phyloP scores from a whole-genome alignment of 1,139 yeast genomes.

The Scheffersomyces titani region DNA sequence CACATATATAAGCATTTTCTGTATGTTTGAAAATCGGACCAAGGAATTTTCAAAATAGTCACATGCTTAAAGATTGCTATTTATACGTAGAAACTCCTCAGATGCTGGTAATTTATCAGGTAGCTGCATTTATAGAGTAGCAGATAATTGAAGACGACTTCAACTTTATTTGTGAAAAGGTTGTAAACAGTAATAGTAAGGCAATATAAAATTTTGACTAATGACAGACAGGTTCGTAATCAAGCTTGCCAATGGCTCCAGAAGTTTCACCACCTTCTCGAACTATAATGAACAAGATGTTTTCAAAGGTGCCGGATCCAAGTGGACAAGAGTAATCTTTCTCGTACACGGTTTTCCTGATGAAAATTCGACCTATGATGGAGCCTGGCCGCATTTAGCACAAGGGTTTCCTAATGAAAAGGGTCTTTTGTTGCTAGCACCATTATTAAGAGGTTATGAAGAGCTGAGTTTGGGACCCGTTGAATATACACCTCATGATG shows the following conservation, averaged over 20 bases:
- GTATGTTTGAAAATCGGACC: too few species aligned
- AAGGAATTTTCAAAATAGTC: too few species aligned
- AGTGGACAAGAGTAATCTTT: slow-evolving; percentile 29
- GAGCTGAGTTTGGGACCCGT: slow-evolving; percentile 31
- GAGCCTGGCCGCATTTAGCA: slow-evolving; percentile 24
- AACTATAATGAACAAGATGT: slow-evolving; percentile 19
- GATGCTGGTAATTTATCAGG: background rate
- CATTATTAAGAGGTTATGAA: slow-evolving; percentile 46
- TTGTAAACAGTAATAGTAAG: background rate
- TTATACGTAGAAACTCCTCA: background rate
- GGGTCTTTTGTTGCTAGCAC: slow-evolving; percentile 32
- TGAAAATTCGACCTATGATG: slow-evolving; percentile 31
- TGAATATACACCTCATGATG: slow-evolving; percentile 29
- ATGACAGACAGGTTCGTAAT: slow-evolving; percentile 7
- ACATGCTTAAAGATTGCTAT: background rate
- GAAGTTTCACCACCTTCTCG: slow-evolving; percentile 29
- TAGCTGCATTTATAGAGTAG: too few species aligned
- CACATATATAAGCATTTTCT: too few species aligned
- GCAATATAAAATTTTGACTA: background rate
- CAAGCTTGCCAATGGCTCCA: slow-evolving; percentile 21
- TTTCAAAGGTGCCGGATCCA: slow-evolving; percentile 12
- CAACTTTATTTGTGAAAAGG: background rate
- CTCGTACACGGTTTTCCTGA: slow-evolving; percentile 50
- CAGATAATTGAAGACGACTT: background rate
- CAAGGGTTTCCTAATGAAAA: slow-evolving; percentile 18